Evolutionary conservation across 2,329 filamentous ascomycete species (phyloP), one percentile per base, ranked within the genome.

Genomic region (Dactylellina cionopaga): DNA sequence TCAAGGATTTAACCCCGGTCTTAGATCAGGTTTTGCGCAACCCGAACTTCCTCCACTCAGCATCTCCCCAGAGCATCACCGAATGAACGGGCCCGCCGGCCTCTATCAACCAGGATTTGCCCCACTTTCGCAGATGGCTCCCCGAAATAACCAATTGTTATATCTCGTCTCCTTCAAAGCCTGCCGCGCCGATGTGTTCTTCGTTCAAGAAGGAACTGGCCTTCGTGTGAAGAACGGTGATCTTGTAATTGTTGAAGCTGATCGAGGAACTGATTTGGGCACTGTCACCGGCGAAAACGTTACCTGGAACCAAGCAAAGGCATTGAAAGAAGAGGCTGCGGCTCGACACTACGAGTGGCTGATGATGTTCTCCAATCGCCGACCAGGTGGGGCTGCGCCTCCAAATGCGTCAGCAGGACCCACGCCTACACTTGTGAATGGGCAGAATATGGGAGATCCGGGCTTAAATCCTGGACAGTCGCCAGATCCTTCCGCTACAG

Each of bases 271-370:
- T 19, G 96, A 99, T 79, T 86, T 99, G 33, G 96, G 95, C 44
- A 96, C 94, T 24, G 94, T 99, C 25, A 90, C 92, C 56, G 88
- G 91, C 76, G 91, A 92, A 74, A 93, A 96, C 77, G 88, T 98
- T 37, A 91, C 92, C 74, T 92, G 92, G 85, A 89, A 92, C 75
- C 87, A 90, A 55, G 95, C 95, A 6, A 93, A 95, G 78, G 90
- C 95, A 49, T 83, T 92, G 75, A 96, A 97, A 80, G 92, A 96
- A 77, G 89, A 95, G 76, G 96, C 94, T 76, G 91, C 91, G 1
- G 92, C 97, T 79, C 92, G 98, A 79, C 95, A 99, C 80, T 97
- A 96, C 82, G 93, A 92, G 78, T 98, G 94, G 92, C 85, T 99
- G 58, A 96, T 98, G 90, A 95, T 98, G 91, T 99, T 97, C 80